A percentile compares a stretch with the other conserved stretches of the same genome.
These are phyloP conservation scores for Microbotryomycetes sp. DNA, from an alignment of 1,284 basidiomycete genomes.

Conservation along the genomic window DNA sequence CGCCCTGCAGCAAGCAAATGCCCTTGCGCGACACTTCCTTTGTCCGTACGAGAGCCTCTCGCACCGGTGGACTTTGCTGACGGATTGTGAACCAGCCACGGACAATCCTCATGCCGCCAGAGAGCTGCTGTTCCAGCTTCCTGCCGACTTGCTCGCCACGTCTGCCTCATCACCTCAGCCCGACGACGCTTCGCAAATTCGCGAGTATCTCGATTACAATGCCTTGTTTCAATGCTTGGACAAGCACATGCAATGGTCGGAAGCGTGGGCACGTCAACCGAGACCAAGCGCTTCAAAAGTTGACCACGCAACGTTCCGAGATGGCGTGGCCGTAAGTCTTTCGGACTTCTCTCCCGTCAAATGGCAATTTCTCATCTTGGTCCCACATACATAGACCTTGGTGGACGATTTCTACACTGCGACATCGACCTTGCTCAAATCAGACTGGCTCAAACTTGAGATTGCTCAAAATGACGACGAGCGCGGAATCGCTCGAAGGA, in stretches of 20 bases:
- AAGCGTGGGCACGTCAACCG: slow-evolving; percentile 29
- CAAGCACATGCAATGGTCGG: slow-evolving; percentile 25
- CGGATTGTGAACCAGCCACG: slow-evolving; percentile 47
- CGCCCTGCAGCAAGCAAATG: slow-evolving; percentile 74
- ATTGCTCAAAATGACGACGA: slow-evolving; percentile 14
- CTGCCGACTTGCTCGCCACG: slow-evolving; percentile 52
- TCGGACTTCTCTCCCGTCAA: background rate
- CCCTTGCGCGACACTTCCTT: slow-evolving; percentile 77
- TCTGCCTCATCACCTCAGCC: slow-evolving; percentile 44
- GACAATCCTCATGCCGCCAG: slow-evolving; percentile 67
- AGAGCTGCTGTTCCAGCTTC: slow-evolving; percentile 57
- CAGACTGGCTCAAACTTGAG: slow-evolving; percentile 47
- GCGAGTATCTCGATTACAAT: slow-evolving; percentile 36
- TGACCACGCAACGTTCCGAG: slow-evolving; percentile 13
- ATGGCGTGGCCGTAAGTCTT: slow-evolving; percentile 9
- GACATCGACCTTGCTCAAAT: slow-evolving; percentile 44
- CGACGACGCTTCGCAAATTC: slow-evolving; percentile 48
- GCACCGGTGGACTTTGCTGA: background rate
- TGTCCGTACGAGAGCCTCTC: slow-evolving; percentile 48
- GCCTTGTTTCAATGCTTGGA: slow-evolving; percentile 45
- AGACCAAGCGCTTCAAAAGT: slow-evolving; percentile 8
- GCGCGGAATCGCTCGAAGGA: slow-evolving; percentile 34
- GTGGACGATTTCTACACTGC: slow-evolving; percentile 43
- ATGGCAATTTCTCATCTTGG: background rate
- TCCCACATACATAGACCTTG: slow-evolving; percentile 18